Conservation (phyloP, 306 rosid genomes). For the Oemleria cerasiformis region DNA sequence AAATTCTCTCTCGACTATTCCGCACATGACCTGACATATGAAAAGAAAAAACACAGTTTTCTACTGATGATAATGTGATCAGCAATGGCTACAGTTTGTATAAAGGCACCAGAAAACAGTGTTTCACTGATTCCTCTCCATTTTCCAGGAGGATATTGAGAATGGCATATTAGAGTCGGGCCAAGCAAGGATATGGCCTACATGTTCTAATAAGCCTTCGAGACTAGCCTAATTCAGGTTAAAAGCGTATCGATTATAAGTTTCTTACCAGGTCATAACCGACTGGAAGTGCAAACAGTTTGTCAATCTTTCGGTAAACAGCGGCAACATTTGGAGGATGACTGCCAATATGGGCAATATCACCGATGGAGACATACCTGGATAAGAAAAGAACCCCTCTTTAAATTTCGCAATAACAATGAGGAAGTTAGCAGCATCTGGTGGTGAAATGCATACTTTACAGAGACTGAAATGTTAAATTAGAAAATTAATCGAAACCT, state of each 20-base stretch:
- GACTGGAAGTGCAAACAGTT: constrained; percentile 61
- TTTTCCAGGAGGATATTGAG: background rate
- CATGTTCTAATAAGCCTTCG: background rate
- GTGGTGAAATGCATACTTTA: constrained; percentile 7
- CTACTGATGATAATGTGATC: background rate
- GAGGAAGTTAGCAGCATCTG: background rate
- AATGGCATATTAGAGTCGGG: background rate
- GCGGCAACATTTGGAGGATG: constrained; percentile 98
- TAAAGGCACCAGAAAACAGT: background rate
- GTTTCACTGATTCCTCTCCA: background rate
- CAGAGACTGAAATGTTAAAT: background rate
- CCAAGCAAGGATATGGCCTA: background rate
- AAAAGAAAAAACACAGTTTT: background rate
- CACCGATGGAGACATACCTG: constrained; percentile 79
- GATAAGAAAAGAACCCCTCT: background rate
- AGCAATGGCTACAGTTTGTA: background rate
- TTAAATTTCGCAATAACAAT: background rate
- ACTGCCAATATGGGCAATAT: constrained; percentile 80
- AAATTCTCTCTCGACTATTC: background rate
- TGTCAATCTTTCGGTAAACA: constrained; percentile 69
- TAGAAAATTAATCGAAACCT: background rate
- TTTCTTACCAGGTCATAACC: constrained; percentile 93
- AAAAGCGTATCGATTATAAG: background rate
- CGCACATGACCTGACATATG: background rate
- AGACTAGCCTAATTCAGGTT: background rate